These are phyloP conservation scores for Tuber borchii DNA, from an alignment of 495 filamentous ascomycete genomes.

Conservation along the genomic window DNA sequence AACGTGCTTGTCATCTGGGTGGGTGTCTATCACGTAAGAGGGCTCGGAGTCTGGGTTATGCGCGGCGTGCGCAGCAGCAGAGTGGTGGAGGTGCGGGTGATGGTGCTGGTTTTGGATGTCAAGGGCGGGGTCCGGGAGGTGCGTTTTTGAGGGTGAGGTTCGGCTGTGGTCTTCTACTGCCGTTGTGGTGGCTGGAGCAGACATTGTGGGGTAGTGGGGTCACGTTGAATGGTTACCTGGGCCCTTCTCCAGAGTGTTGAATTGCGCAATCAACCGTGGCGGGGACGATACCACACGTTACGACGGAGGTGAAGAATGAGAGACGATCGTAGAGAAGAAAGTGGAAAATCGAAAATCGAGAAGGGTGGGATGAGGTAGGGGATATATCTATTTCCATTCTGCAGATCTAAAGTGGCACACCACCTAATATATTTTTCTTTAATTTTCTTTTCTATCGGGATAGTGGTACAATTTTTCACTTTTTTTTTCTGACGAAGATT, in stretches of 20 bases:
- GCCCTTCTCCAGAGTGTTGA: background rate
- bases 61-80: conserved; percentile 44
- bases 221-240: background rate
- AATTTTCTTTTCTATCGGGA: background rate
- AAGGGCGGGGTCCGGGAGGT: conserved; percentile 45
- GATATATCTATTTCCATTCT: background rate
- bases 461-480: background rate
- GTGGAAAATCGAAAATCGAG: too few species aligned
- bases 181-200: background rate
- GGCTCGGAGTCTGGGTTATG: conserved; percentile 48
- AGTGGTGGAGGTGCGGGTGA: conserved; percentile 52
- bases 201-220: background rate
- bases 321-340: background rate
- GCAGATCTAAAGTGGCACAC: background rate
- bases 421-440: background rate
- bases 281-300: background rate
- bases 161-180: background rate
- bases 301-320: background rate
- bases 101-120: conserved; percentile 48
- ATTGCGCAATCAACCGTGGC: background rate
- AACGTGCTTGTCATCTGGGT: conserved; percentile 6
- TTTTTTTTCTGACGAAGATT: background rate
- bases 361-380: background rate
- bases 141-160: background rate
- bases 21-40: conserved; percentile 47